Base-by-base conservation (phyloP, 2,329 filamentous ascomycete genomes). In the Aspergillus sp. region DNA sequence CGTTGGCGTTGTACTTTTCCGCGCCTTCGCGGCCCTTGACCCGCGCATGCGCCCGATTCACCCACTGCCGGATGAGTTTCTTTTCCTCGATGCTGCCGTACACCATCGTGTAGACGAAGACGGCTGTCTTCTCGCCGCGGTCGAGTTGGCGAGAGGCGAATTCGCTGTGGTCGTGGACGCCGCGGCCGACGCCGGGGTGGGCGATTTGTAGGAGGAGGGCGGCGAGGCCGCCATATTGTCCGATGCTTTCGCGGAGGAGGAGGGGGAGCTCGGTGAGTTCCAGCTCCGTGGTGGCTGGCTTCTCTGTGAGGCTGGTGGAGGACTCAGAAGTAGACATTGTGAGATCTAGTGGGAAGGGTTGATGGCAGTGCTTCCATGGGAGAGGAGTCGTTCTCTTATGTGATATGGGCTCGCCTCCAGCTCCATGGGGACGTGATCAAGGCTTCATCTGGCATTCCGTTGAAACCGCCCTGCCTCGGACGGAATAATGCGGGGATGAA, bases 201-300 rank as follows among this genome's bases (percentile, higher is more conserved):
- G 52, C 52, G 17, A 54, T 44, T 19, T 54, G 48, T 2, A 54
- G 52, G 4, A 54, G 52, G 16, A 54, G n/a, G 3, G 48, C 45
- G 31, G 44, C 44, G 21, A 36, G 13, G 13, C 48, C 52, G 11
- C 48, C 45, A 14, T 31, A 34, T 6, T 41, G 44, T 5, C 45
- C 16, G 29, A 54, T 48, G 16, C 48, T 42, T 41, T 54, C 52
- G 3, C 40, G 41, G 14, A 50, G 36, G 25, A 31, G 38, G 9
- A 41, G 3, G n/a, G 38, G 38, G 5, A 41, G 13, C 16, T 41
- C 38, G n/a, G 16, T 19, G 38, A 41, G 38, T 19, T 41, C 38
- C 3, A 19, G 38, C 9, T 41, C 38, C 5, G 38, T 4, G 13
- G 16, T 3, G 38, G 38, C 16, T 11, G 38, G 38, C 11, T 41